Evolutionary conservation across 306 rosid species (phyloP).

Genomic region (Pyrus pyrifolia): DNA sequence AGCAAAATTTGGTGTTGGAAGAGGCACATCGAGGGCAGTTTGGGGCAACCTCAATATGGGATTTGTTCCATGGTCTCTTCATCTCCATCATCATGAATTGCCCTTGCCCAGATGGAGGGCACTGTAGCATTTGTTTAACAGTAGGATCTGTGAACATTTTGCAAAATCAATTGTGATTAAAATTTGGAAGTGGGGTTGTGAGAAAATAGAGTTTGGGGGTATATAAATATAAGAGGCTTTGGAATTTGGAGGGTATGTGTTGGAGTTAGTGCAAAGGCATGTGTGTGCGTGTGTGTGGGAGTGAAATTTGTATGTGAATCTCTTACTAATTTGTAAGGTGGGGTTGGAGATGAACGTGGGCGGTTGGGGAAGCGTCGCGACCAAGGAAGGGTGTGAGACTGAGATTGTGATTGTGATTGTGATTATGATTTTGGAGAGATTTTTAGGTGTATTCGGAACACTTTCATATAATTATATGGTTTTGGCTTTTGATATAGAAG

Average conservation of each 20-base stretch:
- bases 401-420: background rate
- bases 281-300: constrained; percentile 9
- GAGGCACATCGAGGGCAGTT: constrained; percentile 90
- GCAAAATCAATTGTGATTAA: background rate
- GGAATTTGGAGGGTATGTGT: background rate
- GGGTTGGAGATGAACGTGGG: constrained; percentile 52
- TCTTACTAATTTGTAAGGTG: background rate
- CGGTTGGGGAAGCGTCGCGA: constrained; percentile 66
- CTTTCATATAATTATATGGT: no score
- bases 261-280: constrained; percentile 21
- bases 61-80: constrained; percentile 40
- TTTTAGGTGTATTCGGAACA: no score
- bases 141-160: constrained; percentile 3
- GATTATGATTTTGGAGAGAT: background rate
- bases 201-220: background rate
- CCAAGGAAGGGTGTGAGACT: constrained; percentile 44
- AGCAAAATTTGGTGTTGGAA: constrained; percentile 86
- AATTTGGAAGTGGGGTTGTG: background rate
- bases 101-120: background rate
- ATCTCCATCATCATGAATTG: constrained; percentile 9
- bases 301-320: background rate
- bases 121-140: constrained; percentile 1
- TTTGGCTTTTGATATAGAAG: no score
- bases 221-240: background rate
- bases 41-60: constrained; percentile 54